Evolutionary conservation across 2,329 filamentous ascomycete species (phyloP), one percentile per base, ranked within the genome.

Genomic region (Coniella lustricola): DNA sequence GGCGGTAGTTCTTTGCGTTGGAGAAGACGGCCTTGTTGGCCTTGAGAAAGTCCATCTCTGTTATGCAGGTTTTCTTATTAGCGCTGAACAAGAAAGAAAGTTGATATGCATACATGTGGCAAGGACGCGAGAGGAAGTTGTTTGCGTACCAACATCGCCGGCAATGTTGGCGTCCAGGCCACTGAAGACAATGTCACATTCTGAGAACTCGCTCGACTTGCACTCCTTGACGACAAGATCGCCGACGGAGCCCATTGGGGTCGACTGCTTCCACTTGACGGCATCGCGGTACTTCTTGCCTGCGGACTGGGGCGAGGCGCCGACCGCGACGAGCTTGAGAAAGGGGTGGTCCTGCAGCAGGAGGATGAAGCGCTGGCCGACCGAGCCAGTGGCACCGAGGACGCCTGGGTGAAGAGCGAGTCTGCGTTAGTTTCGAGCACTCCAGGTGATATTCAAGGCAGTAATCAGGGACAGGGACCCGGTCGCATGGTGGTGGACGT

Each of bases 1-100:
- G 85, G 60, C 93, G 86, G 77, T 95, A 89, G 79, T 96, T 97
- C 71, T 96, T 96, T 44, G 93, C 90, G 68, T 97, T 98, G 60
- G 90, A 95, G 74, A 98, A 97, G 65, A 96, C 86, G 60, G 88
- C 82, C 44, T 96, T 81, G 62, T 95, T 84, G 53, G 89, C 84
- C 63, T 85, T 85, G 62, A 95, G 77, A 67, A 97, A 97, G 58
- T 87, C 87, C 79, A 87, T 87, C 68, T 97, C 90, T 90, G 59
- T 16, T 35, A 9, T 10, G 21, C n/a, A n/a, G n/a, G n/a, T n/a
- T n/a, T n/a, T n/a, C n/a, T n/a, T n/a, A n/a, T n/a, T n/a, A n/a
- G n/a, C n/a, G n/a, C n/a, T n/a, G n/a, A n/a, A n/a, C n/a, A n/a
- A n/a, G n/a, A n/a, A n/a, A n/a, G n/a, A n/a, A n/a, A n/a, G n/a